Base-by-base conservation (phyloP, 2,329 filamentous ascomycete genomes). In the Xylaria arbuscula region DNA sequence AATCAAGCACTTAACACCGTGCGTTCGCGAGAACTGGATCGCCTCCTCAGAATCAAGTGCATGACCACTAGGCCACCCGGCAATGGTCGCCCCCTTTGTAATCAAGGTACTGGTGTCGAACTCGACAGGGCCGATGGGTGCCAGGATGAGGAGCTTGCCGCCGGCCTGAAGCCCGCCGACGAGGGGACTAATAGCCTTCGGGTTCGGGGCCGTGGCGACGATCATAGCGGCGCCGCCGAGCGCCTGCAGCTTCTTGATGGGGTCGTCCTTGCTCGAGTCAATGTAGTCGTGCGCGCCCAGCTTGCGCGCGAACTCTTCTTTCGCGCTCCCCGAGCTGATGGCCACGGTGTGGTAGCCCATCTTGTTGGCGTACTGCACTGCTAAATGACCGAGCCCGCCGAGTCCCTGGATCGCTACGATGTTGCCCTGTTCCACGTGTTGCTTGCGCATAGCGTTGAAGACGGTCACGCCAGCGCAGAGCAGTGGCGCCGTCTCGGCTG, bases 331-430 rank as follows among this genome's bases (percentile, higher is more conserved):
- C 0, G 88, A 87, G 10, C 88, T 91, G 59, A 94, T 84, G 0
- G 90, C 92, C 1, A 88, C 88, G 5, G 92, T 88, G 66, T 88
- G 85, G 79, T 91, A 94, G 4, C 92, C 92, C 91, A 94, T 93
- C 79, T 89, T 89, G 58, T 83, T 83, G 4, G 91, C 91, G 77
- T 90, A 94, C 77, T 94, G 92, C 36, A 94, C 89, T 0, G 91
- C 92, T 36, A 95, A 78, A 78, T 95, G 92, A 1, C 92, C 92
- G 0, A 94, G 84, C 1, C 92, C 93, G 59, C 93, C 89, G 2
- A 95, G 83, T 15, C 92, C 93, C 70, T 94, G 89, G 24, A 89
- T 76, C 24, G 86, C 87, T 0, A 89, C 84, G 0, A 85, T 69
- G n/a, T 79, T 82, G 10, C 87, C 87, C 64, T 85, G 83, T 72